Evolutionary conservation across 148 eudicot species (phyloP).

Genomic region (Oxyria digyna): DNA sequence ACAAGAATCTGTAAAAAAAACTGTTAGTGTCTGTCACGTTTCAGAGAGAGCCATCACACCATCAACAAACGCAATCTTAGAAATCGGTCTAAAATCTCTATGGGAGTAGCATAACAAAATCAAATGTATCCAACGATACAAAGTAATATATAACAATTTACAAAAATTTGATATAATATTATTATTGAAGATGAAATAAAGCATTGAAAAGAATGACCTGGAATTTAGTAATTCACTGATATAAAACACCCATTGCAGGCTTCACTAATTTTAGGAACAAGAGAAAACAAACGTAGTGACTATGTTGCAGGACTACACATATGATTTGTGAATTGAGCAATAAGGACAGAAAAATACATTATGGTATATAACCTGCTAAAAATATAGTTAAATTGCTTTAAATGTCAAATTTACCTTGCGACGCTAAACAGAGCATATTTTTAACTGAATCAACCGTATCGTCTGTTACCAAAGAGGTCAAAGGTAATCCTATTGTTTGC

Average conservation of each 20-base stretch:
- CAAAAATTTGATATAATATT: background rate
- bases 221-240: background rate
- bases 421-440: constrained; percentile 40
- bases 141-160: background rate
- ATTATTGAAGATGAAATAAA: background rate
- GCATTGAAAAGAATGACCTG: background rate
- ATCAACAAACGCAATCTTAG: background rate
- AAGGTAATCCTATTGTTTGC: constrained; percentile 47
- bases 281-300: background rate
- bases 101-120: too few relatives aligned
- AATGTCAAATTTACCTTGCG: constrained; percentile 42
- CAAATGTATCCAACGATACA: background rate
- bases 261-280: background rate
- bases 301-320: background rate
- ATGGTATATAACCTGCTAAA: background rate
- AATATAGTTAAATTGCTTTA: background rate
- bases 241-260: too few relatives aligned
- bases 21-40: background rate
- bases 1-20: constrained; percentile 3
- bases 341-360: background rate
- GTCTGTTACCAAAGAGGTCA: constrained; percentile 39
- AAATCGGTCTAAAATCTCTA: background rate
- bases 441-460: constrained; percentile 37
- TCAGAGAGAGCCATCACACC: background rate
- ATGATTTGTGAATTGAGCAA: background rate